Base-by-base conservation (phyloP, 1,284 basidiomycete species). In the Tilletia walkeri region DNA sequence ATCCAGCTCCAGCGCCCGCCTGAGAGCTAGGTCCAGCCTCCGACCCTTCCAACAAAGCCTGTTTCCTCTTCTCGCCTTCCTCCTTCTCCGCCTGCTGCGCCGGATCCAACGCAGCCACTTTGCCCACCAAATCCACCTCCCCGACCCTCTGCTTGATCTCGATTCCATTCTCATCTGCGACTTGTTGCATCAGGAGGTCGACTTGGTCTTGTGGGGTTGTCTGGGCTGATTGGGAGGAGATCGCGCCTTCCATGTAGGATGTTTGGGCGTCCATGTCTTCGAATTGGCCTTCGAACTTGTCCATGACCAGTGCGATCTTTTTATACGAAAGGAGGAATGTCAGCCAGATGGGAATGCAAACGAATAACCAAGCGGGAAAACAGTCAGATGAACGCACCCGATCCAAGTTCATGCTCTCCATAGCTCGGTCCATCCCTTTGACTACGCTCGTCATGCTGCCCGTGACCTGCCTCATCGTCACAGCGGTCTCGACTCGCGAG, bases 361-460 rank as follows among this genome's bases (percentile, higher is more conserved):
- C 10, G 50, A 49, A 12, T 49, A 12, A 2, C 24, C 24, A 30
- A 30, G 24, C n/a, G n/a, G 24, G 50, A 18, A 53, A 53, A 18
- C 7, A 53, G 24, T 16, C 5, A 63, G 16, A 41, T n/a, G 50
- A 10, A 86, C 90, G 81, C 80, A 94, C 95, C 84, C 91, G 88
- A 82, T 99, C 96, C 67, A 99, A 88, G 86, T 99, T 98, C 96
- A 99, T 99, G 85, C 88, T 92, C 82, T 97, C 92, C 96, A 99
- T 98, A 4, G 96, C 96, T 83, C 91, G 93, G 85, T 99, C 96
- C 95, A 99, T 98, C 24, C 95, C 95, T 82, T 90, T 91, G 67
- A 99, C 96, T 5, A 99, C 96, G 36, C 90, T 90, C 9, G 93
- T 91, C 95, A 99, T 97, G 84, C 90, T 94, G 12, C 93, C 93